Conservation (phyloP, 768 basidiomycete species). For the Pleurotus djamor region DNA sequence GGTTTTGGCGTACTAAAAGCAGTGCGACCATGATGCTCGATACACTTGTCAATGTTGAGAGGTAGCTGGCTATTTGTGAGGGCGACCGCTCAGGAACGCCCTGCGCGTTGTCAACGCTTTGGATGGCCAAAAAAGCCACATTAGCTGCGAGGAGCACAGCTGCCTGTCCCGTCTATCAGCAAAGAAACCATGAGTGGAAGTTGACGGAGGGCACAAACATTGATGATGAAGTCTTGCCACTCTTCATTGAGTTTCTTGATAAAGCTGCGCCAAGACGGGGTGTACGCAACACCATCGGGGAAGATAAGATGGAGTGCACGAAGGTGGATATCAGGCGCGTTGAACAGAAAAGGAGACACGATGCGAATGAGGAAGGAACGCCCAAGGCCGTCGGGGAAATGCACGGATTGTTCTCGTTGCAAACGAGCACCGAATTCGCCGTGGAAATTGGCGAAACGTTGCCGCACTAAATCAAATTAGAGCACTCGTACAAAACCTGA, state of each 20-base stretch:
- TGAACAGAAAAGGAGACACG: constrained; percentile 41
- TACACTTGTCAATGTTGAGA: constrained; percentile 39
- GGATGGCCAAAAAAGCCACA: constrained; percentile 47
- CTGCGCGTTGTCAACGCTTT: constrained; percentile 25
- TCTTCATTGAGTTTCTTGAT: constrained; percentile 32
- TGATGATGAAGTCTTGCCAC: constrained; percentile 38
- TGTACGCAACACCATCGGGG: constrained; percentile 39
- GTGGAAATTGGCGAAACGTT: constrained; percentile 36
- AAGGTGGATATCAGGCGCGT: constrained; percentile 39
- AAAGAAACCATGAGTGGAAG: not conserved
- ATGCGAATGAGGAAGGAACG: constrained; percentile 28
- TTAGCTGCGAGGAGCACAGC: constrained; percentile 48
- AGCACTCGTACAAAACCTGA: too few species aligned
- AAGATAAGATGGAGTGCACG: constrained; percentile 39
- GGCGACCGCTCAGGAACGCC: constrained; percentile 15
- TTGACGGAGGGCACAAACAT: constrained; percentile 23
- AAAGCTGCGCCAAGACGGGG: constrained; percentile 36
- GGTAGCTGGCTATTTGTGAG: constrained; percentile 38
- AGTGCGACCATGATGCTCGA: constrained; percentile 41
- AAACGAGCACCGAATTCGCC: constrained; percentile 44
- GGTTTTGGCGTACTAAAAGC: constrained; percentile 39
- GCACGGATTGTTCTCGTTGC: constrained; percentile 23
- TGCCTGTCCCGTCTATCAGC: constrained; percentile 26
- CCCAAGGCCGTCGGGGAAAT: constrained; percentile 1
- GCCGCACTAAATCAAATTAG: constrained; percentile 21